Base-by-base conservation (phyloP, 2,329 filamentous ascomycete species). In the Colletotrichum cordylinicola region DNA sequence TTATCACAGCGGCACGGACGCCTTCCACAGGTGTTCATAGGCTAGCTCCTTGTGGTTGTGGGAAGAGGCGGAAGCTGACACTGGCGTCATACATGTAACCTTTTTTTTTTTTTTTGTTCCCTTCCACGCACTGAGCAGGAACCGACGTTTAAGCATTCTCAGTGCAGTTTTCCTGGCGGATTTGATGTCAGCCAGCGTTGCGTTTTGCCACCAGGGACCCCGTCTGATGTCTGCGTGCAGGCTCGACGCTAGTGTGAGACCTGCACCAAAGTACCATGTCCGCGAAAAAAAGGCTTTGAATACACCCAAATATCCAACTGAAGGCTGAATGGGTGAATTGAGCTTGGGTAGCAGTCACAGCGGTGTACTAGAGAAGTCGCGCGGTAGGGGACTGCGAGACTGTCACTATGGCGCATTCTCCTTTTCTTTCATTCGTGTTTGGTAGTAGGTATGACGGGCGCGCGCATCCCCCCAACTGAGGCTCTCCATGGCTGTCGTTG, bases 21-120 rank as follows among this genome's bases (percentile, higher is more conserved):
- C 56, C 56, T 35, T 60, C 21, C 33, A 15, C 29, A 37, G 58
- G 18, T 62, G 43, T 21, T 52, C n/a, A 56, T 29, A n/a, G 10
- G 31, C 29, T 62, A 24, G 27, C 56, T 62, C 37, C 37, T n/a
- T 52, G 18, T 29, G 31, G 39, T 24, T 27, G 37, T 33, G n/a
- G 56, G 55, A 43, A 21, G 21, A 43, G 27, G 35, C 35, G 35
- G 33, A 69, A 52, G 74, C 64, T 73, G 74, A 67, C 35, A 76
- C n/a, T 27, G 33, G 74, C 74, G 74, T 76, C 74, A 76, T 76
- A 70, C 74, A 75, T 75, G 74, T 67, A 75, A 76, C 71, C 58
- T 55, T 39, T 56, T 61, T 27, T 24, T 61, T 27, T 24, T 33
- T 48, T 27, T 24, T 48, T 61, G 10, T 31, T 35, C 56, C 43